Base-by-base conservation (phyloP, 2,329 filamentous ascomycete species). In the Colletotrichum endophyticum region DNA sequence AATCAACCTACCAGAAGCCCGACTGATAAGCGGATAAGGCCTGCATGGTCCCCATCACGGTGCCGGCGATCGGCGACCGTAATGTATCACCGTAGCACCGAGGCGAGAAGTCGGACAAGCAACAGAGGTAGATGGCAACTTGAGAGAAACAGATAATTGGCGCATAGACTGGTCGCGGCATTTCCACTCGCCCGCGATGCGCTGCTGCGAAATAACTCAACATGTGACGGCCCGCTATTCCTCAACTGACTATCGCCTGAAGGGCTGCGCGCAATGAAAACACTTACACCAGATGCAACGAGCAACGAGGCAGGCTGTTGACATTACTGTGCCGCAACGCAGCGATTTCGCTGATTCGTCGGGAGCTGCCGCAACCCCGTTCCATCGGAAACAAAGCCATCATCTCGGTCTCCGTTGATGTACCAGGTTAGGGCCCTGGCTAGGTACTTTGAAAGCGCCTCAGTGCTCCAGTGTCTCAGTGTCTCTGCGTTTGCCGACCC, bases 11-110 rank as follows among this genome's bases (percentile, higher is more conserved):
- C 74, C 66, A 76, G 30, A 62, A 11, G 59, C 22, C 66, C 22
- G 53, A 70, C 72, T 70, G 71, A 76, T 76, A 76, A 75, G 71
- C 36, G 66, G 74, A 76, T 76, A 76, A 76, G 74, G 39, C n/a
- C 16, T 32, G 15, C 34, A 32, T 28, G 8, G 56, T 64, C 73
- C 36, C 49, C 68, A 75, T 72, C 39, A 59, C 49, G 39, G 44
- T 9, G 56, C 63, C 70, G 34, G 57, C 63, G 70, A 68, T 73
- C 73, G 73, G 73, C 73, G 73, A 73, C 73, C 73, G 70, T 49
- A 16, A 28, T 63, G 73, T 75, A 75, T 68, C 44, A 73, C 70
- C 73, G 73, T 73, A 76, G 63, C 73, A 76, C 73, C 70, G 63
- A 76, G 63, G 73, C 57, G 44, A 76, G 63, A 27, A 63, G 56